Evolutionary conservation across 2,329 filamentous ascomycete genomes (phyloP).

Genomic region (Hypoxylon sp.): DNA sequence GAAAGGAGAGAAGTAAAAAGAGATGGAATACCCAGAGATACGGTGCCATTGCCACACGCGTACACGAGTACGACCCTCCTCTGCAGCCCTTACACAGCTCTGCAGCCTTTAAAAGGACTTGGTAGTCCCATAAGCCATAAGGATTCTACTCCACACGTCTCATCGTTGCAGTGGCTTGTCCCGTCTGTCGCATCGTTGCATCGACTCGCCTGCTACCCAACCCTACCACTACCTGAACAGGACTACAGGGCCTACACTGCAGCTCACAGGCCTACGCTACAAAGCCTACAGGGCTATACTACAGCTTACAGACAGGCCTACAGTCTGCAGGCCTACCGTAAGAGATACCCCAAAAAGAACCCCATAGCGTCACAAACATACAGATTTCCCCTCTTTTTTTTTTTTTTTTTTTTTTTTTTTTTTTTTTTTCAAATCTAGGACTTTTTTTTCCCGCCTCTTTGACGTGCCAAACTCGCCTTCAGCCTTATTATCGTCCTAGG

Average conservation of each 20-base stretch:
- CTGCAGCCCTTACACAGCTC: too few relatives aligned
- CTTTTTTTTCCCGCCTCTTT: slow-evolving; percentile 23
- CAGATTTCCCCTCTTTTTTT: slow-evolving; percentile 26
- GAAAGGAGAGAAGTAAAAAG: neutral
- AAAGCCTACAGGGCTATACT: too few relatives aligned
- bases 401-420: slow-evolving; percentile 26
- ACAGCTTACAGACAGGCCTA: too few relatives aligned
- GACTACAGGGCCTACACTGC: too few relatives aligned
- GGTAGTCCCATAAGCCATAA: neutral
- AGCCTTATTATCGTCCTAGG: slow-evolving; percentile 33
- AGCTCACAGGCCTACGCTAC: too few relatives aligned
- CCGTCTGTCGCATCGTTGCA: slow-evolving; percentile 22
- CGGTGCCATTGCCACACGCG: slow-evolving; percentile 23
- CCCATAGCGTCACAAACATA: slow-evolving; percentile 3
- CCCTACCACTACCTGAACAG: too few relatives aligned
- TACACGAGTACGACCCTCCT: too few relatives aligned
- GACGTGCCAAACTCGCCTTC: slow-evolving; percentile 12
- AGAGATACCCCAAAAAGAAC: too few relatives aligned
- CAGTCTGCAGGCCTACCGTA: too few relatives aligned
- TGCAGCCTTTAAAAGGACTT: neutral
- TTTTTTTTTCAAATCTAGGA: slow-evolving; percentile 32
- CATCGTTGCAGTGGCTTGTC: slow-evolving; percentile 6
- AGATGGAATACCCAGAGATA: slow-evolving; percentile 10
- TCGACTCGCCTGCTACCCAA: slow-evolving; percentile 25
- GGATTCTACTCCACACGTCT: slow-evolving; percentile 15